Evolutionary conservation across 106 monocot species (phyloP), one percentile per base, ranked within the genome.

Genomic region (Phalaenopsis aphrodite): DNA sequence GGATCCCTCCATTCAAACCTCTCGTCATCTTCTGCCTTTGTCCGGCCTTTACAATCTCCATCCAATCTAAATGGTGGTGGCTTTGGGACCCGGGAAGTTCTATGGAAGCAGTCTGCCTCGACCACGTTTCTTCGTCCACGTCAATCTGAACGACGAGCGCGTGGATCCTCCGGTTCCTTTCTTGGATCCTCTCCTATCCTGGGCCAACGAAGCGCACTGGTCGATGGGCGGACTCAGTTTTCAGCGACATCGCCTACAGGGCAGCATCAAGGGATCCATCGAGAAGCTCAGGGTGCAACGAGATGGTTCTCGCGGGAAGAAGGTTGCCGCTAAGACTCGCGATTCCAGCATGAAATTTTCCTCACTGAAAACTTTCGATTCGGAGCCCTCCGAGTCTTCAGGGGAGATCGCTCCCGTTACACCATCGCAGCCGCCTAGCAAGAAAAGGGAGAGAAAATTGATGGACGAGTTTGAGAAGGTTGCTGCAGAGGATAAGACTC

Each of bases 121-220:
- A 37, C 95, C 95, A 23, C 83, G 91, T 8, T 93, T 76, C 91
- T 87, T 86, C 78, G 1, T 79, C 55, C 86, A 86, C 56, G 86
- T 81, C 64, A 86, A 87, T 61, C 74, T 83, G 69, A 75, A 57
- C 69, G 75, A 75, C 11, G 87, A 82, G 39, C 87, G 93, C 21
- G 88, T 93, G 9, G 92, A 95, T 55, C 90, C 91, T 3, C 95
- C 93, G 2, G 80, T 24, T 16, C 30, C 84, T 2, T 84, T 93
- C 45, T 78, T 83, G 65, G 95, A 91, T 55, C 90, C 95, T 15
- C 81, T 95, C 49, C 81, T 95, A 39, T 69, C 72, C 2, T 95
- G 95, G 95, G 95, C 95, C 24, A 41, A 78, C 65, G 93, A 93
- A 61, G 95, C 95, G 3, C 93, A 91, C 86, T 95, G 95, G 95